Base-by-base conservation (phyloP, 345 rosid species). In the Aquilaria yunnanensis region DNA sequence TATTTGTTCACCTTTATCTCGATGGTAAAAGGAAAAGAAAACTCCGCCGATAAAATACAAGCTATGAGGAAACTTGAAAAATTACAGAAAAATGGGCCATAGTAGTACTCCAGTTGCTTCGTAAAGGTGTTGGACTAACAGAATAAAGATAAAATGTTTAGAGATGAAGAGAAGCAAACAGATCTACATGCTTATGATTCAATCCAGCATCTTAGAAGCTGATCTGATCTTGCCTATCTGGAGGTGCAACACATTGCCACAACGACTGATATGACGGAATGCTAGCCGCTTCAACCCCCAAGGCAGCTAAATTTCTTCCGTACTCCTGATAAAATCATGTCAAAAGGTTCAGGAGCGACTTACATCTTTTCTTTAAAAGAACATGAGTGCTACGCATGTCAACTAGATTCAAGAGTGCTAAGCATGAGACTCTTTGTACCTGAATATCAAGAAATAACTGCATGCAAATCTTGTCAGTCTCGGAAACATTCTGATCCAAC, bases 381-480 rank as follows among this genome's bases (percentile, higher is more conserved):
- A 37, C 43, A 37, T 3, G 5, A 34, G 43, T 8, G 8, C 8
- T 4, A 8, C 5, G 43, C 43, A 37, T 37, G 43, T 37, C 43
- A 37, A 37, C 43, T 16, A 16, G 23, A 16, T 16, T 16, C 23
- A 37, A 34, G 43, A 37, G 7, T 37, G 43, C 43, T 5, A 37
- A 37, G 43, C 43, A 37, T 37, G 43, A 3, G 43, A 37, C 43
- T 37, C 7, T 37, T 37, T 37, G 55, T 69, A 87, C 99, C 99
- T 95, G 97, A 73, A 87, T 81, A 76, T 95, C 99, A 52, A 95
- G 91, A 80, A 95, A 95, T 66, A 91, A 70, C 64, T 95, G 99
- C 96, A 85, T 84, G 61, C 99, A 87, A 66, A 90, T 81, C 78
- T 95, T 95, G 78, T 91, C 99, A 10, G 93, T 82, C 67, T 84